Conservation (phyloP, 345 rosid species). For the Euphorbia tirucalli region DNA sequence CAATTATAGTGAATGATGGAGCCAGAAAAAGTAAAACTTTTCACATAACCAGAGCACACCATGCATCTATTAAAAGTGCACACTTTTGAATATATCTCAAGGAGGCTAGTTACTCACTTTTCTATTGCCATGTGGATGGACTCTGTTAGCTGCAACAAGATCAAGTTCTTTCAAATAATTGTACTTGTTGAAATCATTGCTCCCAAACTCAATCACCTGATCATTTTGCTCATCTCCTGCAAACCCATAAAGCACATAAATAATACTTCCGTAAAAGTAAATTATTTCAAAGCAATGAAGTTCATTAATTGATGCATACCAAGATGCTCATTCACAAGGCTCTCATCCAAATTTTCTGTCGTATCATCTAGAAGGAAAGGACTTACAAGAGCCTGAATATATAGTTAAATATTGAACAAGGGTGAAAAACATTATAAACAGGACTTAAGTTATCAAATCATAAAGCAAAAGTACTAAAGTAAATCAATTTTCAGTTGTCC, state of each 20-base stretch:
- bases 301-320: slow-evolving; percentile 37
- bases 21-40: too few relatives aligned
- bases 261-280: neutral
- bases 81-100: neutral
- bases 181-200: slow-evolving; percentile 40
- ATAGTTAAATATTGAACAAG: slow-evolving; percentile 5
- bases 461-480: neutral
- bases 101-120: slow-evolving; percentile 38
- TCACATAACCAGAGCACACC: too few relatives aligned
- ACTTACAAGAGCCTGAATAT: slow-evolving; percentile 73
- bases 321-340: slow-evolving; percentile 27
- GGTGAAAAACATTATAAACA: slow-evolving; percentile 4
- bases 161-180: slow-evolving; percentile 70
- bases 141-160: slow-evolving; percentile 85
- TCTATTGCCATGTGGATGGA: slow-evolving; percentile 87
- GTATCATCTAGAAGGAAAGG: slow-evolving; percentile 77
- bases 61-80: too few relatives aligned
- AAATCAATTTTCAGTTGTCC: too few relatives aligned
- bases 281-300: slow-evolving; percentile 6
- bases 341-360: slow-evolving; percentile 36
- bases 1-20: too few relatives aligned
- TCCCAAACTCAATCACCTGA: slow-evolving; percentile 27
- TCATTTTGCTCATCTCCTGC: slow-evolving; percentile 41
- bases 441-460: neutral
- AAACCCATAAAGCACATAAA: neutral